Percentiles rank a stretch among this genome's conserved stretches.
phyloP scores from a whole-genome alignment of 257 asterid genomes.

The Solanum sitiens region DNA sequence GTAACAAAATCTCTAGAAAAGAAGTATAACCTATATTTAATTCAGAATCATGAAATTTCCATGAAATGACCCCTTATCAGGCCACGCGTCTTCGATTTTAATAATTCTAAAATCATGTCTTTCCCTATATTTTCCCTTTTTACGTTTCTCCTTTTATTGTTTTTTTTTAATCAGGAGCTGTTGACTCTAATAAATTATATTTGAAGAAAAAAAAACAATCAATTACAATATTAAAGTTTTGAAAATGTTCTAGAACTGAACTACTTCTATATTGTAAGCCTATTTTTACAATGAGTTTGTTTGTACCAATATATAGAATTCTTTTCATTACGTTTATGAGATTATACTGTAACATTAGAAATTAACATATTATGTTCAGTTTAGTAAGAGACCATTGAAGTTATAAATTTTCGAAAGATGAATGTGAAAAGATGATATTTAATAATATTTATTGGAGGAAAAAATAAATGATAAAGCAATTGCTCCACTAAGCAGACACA shows the following conservation, averaged over 20 bases:
- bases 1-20: background rate
- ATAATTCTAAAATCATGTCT: background rate
- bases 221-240: background rate
- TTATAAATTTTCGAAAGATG: background rate
- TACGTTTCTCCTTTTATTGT: background rate
- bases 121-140: background rate
- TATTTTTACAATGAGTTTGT: background rate
- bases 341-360: background rate
- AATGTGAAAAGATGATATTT: background rate
- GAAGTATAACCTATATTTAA: background rate
- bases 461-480: background rate
- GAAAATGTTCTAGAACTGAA: background rate
- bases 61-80: background rate
- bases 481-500: background rate
- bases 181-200: background rate
- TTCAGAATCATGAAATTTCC: background rate
- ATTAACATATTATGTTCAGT: background rate
- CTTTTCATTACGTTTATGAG: fast-evolving
- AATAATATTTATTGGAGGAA: background rate
- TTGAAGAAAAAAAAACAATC: background rate
- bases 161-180: background rate
- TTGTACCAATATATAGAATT: fast-evolving
- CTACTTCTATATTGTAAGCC: background rate
- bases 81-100: background rate
- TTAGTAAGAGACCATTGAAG: background rate